Base-by-base conservation (phyloP, 2,329 filamentous ascomycete genomes). In the Colletotrichum sp. region DNA sequence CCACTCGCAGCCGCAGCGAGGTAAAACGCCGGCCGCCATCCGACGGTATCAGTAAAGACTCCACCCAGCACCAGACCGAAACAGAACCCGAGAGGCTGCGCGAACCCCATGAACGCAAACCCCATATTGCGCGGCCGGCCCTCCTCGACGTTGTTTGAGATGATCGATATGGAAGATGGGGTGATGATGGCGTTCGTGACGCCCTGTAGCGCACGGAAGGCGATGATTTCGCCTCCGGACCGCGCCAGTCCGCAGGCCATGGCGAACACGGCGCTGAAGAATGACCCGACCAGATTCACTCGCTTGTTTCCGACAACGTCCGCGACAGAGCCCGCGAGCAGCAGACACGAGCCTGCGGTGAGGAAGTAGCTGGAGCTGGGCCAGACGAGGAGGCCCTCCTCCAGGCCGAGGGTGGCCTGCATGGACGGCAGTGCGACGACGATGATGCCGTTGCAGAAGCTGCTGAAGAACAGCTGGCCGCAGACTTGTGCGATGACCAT, bases 51-150 rank as follows among this genome's bases (percentile, higher is more conserved):
- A 15, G 63, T 64, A 10, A 75, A 64, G 7, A 71, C 67, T 18
- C 72, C 68, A 13, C 72, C 67, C 6, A 75, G 60, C 2, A 75
- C 68, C 15, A 75, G 32, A 3, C 72, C 72, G 8, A 62, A 64
- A 32, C 28, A 32, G 9, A 75, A 75, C 2, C 72, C 72, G 5
- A 71, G 32, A 2, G 72, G 72, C 36, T 75, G 72, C 0, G 67
- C 36, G n/a, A 75, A 65, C 1, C 72, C 72, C 36, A 75, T 71
- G 5, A 80, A 77, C 0, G 85, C 80, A 1, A 83, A 77, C 12
- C 78, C 80, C 62, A 89, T 86, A 44, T 84, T 84, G 5, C 72
- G 59, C 32, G 36, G 68, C 24, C 63, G 52, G 8, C 72, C 72
- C 12, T 70, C 68, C 2, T 63, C 62, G 3, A 68, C 26, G 16